Conservation (phyloP, 2,329 filamentous ascomycete species). For the Hymenoscyphus fraxineus region DNA sequence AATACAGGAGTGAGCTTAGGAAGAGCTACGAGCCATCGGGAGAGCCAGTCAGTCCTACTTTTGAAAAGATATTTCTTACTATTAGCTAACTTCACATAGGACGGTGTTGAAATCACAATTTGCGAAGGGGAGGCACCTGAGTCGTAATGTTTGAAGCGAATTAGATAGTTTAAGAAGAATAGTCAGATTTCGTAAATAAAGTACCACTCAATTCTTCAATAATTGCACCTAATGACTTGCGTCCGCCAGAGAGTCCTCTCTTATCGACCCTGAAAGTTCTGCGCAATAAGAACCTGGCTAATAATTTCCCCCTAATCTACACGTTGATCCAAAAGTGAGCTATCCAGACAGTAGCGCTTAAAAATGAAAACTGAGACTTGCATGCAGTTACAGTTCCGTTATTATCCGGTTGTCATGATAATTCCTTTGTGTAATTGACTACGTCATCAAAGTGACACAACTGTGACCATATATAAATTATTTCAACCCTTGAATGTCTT, state of each 20-base stretch:
- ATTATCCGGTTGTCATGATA: not conserved
- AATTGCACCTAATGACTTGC: too few species aligned
- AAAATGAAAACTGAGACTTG: not conserved
- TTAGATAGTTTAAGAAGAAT: too few species aligned
- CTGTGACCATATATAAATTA: not conserved
- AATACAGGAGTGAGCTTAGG: constrained; percentile 61
- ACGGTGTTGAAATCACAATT: constrained; percentile 62
- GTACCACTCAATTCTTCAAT: too few species aligned
- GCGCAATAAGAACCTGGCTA: too few species aligned
- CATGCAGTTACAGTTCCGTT: not conserved
- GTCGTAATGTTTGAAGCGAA: not conserved
- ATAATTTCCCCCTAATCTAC: too few species aligned
- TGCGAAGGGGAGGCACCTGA: constrained; percentile 43
- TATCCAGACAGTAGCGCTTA: too few species aligned
- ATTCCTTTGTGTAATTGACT: not conserved
- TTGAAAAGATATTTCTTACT: not conserved
- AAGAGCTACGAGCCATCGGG: constrained; percentile 67
- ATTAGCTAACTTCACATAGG: constrained; percentile 41
- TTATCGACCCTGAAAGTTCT: too few species aligned
- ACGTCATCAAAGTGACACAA: not conserved
- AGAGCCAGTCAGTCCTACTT: constrained; percentile 49
- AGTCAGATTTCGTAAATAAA: too few species aligned
- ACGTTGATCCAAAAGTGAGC: too few species aligned
- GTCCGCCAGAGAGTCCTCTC: too few species aligned
- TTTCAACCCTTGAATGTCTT: not conserved